Evolutionary conservation across 345 rosid genomes (phyloP).

Genomic region (Eucalyptus regnans): DNA sequence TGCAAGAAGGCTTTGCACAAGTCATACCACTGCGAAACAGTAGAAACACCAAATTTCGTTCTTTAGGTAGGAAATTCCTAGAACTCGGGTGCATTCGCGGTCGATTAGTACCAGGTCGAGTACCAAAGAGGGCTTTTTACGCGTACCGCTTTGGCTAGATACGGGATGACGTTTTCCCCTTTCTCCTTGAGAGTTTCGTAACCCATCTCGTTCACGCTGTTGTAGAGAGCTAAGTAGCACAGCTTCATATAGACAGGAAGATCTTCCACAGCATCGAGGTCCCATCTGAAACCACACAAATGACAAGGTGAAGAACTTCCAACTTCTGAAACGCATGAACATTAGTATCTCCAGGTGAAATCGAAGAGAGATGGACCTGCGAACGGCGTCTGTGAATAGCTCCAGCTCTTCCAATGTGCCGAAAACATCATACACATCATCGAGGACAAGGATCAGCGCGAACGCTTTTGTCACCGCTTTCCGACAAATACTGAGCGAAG

Average conservation of each 20-base stretch:
- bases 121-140: not conserved
- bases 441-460: constrained; percentile 13
- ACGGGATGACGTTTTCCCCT: constrained; percentile 4
- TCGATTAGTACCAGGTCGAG: not conserved
- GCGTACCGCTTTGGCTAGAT: constrained; percentile 15
- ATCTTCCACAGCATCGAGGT: constrained; percentile 4
- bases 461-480: constrained; percentile 21
- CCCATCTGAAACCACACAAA: constrained; percentile 22
- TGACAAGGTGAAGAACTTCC: not conserved
- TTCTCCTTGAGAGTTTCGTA: constrained; percentile 22
- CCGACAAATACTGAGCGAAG: constrained; percentile 6
- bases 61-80: not conserved
- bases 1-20: constrained; percentile 18
- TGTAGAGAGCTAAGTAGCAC: constrained; percentile 21
- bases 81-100: not conserved
- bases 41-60: not conserved
- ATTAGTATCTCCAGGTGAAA: not conserved
- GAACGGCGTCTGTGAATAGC: constrained; percentile 20
- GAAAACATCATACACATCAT: constrained; percentile 33
- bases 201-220: constrained; percentile 30
- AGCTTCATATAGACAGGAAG: constrained; percentile 33
- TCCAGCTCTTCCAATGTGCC: constrained; percentile 25
- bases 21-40: constrained; percentile 27
- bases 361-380: constrained; percentile 1
- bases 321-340: not conserved